A percentile compares a stretch with the other conserved stretches of the same genome.
These are phyloP conservation scores for Pichia sp. DNA, from an alignment of 1,139 yeast species.

Conservation along the genomic window DNA sequence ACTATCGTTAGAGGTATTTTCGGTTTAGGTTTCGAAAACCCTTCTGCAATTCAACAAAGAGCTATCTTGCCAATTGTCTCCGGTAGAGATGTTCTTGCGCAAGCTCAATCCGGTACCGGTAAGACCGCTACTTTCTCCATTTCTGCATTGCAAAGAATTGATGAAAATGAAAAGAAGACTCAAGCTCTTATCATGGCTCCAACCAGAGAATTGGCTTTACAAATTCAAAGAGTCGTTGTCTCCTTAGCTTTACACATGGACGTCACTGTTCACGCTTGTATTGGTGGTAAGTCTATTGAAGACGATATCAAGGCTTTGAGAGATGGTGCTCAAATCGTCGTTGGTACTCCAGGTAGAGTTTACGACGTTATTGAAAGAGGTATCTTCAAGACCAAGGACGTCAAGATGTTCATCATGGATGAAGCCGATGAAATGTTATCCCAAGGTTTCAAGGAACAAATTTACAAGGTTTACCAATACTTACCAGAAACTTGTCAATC, in stretches of 20 bases:
- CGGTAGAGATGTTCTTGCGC: constrained; percentile 96
- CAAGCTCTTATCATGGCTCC: constrained; percentile 97
- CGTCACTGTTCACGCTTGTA: constrained; percentile 94
- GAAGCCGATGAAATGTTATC: constrained; percentile 99
- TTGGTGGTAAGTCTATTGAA: constrained; percentile 93
- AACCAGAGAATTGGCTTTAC: constrained; percentile 97
- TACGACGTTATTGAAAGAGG: constrained; percentile 96
- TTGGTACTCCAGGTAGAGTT: constrained; percentile 99
- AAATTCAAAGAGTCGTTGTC: constrained; percentile 93
- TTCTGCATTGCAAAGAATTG: constrained; percentile 92
- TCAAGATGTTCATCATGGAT: constrained; percentile 96
- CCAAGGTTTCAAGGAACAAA: constrained; percentile 96
- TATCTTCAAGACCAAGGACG: constrained; percentile 77
- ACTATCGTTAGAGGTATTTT: constrained; percentile 79
- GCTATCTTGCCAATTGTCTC: constrained; percentile 95
- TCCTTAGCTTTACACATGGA: constrained; percentile 92
- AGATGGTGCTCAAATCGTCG: constrained; percentile 92
- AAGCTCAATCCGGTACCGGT: constrained; percentile 99
- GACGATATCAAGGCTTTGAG: constrained; percentile 91
- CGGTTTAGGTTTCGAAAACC: constrained; percentile 97
- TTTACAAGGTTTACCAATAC: constrained; percentile 91
- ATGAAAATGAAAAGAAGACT: constrained; percentile 65
- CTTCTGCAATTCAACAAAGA: constrained; percentile 98
- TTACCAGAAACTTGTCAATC: constrained; percentile 95
- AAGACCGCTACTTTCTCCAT: constrained; percentile 99